Conservation (phyloP, 352 stramenopile genomes). For the Pythium aquatile region DNA sequence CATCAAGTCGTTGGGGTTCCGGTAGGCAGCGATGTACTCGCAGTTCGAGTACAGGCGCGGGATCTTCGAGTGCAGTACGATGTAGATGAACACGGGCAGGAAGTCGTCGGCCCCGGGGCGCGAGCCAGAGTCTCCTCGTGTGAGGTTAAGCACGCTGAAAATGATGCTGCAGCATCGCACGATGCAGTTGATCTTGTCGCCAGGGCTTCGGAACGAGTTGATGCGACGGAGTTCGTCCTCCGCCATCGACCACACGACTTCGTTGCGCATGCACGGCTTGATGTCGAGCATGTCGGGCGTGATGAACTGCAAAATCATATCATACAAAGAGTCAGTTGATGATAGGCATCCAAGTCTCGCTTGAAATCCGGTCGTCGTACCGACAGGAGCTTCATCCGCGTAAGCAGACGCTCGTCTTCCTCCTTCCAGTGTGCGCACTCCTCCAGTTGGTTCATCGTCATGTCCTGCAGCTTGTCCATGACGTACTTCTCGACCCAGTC, state of each 20-base stretch:
- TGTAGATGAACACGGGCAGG: conserved; percentile 92
- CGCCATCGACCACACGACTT: conserved; percentile 88
- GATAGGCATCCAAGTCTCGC: neutral
- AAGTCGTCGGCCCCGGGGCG: conserved; percentile 89
- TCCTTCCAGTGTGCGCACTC: conserved; percentile 64
- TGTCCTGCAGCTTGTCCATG: conserved; percentile 85
- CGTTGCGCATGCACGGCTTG: conserved; percentile 87
- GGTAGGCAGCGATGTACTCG: conserved; percentile 90
- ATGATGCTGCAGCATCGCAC: conserved; percentile 88
- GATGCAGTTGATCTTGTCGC: conserved; percentile 91
- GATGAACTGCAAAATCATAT: conserved; percentile 44
- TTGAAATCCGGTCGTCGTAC: conserved; percentile 29
- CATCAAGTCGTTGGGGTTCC: conserved; percentile 88
- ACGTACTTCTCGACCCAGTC: conserved; percentile 92
- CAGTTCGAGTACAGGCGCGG: conserved; percentile 87
- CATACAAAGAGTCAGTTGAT: conserved; percentile 4
- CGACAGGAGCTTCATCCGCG: conserved; percentile 81
- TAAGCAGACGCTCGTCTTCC: conserved; percentile 71
- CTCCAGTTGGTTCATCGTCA: conserved; percentile 71
- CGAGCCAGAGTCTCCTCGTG: conserved; percentile 58
- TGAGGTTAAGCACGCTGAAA: conserved; percentile 87
- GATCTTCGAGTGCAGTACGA: conserved; percentile 89
- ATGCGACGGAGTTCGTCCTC: conserved; percentile 89
- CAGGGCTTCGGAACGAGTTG: conserved; percentile 78
- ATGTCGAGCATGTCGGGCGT: conserved; percentile 90